phyloP scores from a whole-genome alignment of 169 alveolate species.

The Eimeria acervulina region DNA sequence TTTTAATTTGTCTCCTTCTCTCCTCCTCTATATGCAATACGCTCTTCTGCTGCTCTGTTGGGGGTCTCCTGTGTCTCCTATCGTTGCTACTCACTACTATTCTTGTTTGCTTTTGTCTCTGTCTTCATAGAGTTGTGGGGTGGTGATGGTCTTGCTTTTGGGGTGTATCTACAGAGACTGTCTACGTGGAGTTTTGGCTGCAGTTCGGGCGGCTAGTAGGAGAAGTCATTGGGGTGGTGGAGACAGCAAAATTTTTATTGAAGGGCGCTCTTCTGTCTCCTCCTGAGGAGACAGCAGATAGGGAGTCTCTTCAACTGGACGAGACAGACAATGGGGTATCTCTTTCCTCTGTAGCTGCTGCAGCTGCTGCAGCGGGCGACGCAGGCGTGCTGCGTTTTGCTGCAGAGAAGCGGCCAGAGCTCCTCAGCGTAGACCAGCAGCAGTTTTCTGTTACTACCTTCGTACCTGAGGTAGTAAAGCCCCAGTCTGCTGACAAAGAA shows the following conservation, averaged over 20 bases:
- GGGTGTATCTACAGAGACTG: no score
- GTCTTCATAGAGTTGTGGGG: no score
- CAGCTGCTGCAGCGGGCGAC: background rate
- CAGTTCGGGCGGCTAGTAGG: background rate
- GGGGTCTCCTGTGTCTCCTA: no score
- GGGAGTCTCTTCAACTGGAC: no score
- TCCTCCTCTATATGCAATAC: background rate
- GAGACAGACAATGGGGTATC: no score
- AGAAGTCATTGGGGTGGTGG: background rate
- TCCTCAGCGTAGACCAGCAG: background rate
- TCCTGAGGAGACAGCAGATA: background rate
- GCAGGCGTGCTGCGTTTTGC: slow-evolving; percentile 2
- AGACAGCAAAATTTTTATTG: background rate
- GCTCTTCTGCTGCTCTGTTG: no score
- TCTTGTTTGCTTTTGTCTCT: no score
- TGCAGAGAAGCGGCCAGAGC: background rate
- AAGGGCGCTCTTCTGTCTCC: background rate
- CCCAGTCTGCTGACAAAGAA: background rate
- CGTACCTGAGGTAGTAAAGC: background rate
- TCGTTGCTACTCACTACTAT: no score
- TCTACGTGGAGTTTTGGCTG: no score
- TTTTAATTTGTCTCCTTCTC: background rate
- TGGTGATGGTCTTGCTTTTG: no score
- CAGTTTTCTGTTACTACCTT: background rate
- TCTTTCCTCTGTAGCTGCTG: background rate